phyloP scores from a whole-genome alignment of 129 eudicot genomes.

The Lactuca sativa region DNA sequence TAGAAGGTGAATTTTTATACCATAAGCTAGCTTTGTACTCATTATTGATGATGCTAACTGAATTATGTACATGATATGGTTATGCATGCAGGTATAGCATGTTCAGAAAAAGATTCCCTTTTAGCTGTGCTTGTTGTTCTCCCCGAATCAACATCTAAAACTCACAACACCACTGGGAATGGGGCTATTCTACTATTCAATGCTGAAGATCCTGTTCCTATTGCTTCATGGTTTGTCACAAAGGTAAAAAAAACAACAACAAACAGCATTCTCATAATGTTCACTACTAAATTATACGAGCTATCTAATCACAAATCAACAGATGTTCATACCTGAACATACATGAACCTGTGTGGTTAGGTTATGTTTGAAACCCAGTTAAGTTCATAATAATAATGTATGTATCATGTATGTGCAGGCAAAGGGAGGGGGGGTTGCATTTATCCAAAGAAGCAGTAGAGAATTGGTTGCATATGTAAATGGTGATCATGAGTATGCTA shows the following conservation, averaged over 20 bases:
- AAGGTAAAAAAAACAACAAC: conserved; percentile 47
- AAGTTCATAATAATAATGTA: too few relatives aligned
- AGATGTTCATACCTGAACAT: too few relatives aligned
- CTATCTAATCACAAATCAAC: too few relatives aligned
- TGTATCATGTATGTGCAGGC: conserved; percentile 42
- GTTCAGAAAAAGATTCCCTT: conserved; percentile 45
- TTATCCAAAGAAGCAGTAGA: conserved; percentile 33
- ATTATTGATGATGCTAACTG: not conserved
- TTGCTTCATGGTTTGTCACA: conserved; percentile 71
- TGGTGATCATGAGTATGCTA: conserved; percentile 61
- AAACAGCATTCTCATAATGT: too few relatives aligned
- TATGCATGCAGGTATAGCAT: conserved; percentile 76
- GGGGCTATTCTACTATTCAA: conserved; percentile 71
- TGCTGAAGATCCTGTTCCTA: conserved; percentile 61
- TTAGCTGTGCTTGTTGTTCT: conserved; percentile 77
- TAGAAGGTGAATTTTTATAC: conserved; percentile 53
- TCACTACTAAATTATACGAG: too few relatives aligned
- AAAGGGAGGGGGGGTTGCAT: conserved; percentile 70
- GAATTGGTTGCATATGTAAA: conserved; percentile 58
- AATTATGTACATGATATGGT: not conserved
- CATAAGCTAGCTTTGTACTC: not conserved
- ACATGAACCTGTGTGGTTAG: too few relatives aligned
- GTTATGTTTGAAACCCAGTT: too few relatives aligned
- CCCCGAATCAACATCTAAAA: conserved; percentile 36
- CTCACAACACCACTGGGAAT: conserved; percentile 9